Evolutionary conservation across 371 early-diverging fungal species (phyloP), one percentile per base, ranked within the genome.

Genomic region (Lichtheimia corymbifera): DNA sequence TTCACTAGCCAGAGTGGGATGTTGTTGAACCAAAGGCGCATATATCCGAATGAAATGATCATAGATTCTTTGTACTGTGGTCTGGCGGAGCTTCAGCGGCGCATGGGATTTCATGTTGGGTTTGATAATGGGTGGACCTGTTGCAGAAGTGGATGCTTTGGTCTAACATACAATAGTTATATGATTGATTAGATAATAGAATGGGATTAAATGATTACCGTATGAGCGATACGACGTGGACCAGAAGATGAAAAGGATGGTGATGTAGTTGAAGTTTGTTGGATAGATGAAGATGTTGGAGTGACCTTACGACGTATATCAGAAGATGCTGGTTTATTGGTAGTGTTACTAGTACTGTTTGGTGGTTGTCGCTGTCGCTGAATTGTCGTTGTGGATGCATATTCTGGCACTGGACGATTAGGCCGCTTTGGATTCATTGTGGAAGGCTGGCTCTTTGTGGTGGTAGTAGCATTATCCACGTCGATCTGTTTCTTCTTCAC

Each of bases 1-100:
- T 14, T 68, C 68, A 0, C 71, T 70, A 0, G 80, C 77, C 11
- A 72, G n/a, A 18, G 58, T 17, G 0, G 69, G 67, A 12, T 51
- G 28, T 6, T 53, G 54, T 0, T 30, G 24, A 1, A 62, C 4
- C 2, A 70, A 44, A 2, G 71, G 65, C 9, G 50, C n/a, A 45
- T 75, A 80, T 12, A 80, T 75, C 1, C 80, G 73, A 15, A 40
- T 22, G 53, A 67, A 80, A 27, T 65, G 68, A 35, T 77, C 77
- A 44, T 64, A 77, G 0, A 80, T n/a, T 51, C 72, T 73, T 17
- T 62, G 66, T 15, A 68, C 72, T 47, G 67, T 76, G 27, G 68
- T 70, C 61, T 77, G 80, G 59, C 80, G 57, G 24, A 65, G 61
- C 56, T 73, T 75, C 13, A 77, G 63, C 9, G 77, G 68, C 12